Evolutionary conservation across 768 basidiomycete genomes (phyloP), one percentile per base, ranked within the genome.

Genomic region (Trametes cinnabarina): DNA sequence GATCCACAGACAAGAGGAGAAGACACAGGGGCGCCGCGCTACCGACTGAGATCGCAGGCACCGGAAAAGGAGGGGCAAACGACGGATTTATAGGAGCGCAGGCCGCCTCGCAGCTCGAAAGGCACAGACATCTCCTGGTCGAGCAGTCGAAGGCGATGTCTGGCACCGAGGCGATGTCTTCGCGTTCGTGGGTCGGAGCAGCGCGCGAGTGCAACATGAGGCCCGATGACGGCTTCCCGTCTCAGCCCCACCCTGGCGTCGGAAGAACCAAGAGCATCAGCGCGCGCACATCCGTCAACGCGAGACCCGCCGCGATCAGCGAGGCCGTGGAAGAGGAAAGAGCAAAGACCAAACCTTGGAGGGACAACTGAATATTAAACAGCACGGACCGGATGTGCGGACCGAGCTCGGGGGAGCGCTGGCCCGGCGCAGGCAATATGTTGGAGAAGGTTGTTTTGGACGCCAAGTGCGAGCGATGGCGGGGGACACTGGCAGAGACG

Each of bases 201-300:
- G n/a, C n/a, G n/a, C n/a, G 32, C 47, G 20, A 11, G 19, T 30
- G 47, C n/a, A 14, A 26, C 26, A 51, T 20, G 48, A 43, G 51
- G 32, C 26, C 52, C 26, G 25, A 20, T 32, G 15, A 15, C 34
- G 20, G 23, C 39, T 34, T 39, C 19, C 42, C 8, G 39, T 44
- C 40, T 30, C 42, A 39, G 37, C 14, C 37, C 37, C 37, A 39
- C 37, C n/a, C 37, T 39, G n/a, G 37, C 37, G 46, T 19, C 52
- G 42, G 52, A 32, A 25, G 52, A 53, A 26, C 44, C 42, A 53
- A 46, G 50, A 43, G 41, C 28, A 55, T 55, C 53, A 55, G 43
- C 53, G 53, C 34, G 46, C 28, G 53, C 39, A 14, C n/a, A n/a
- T n/a, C n/a, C n/a, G n/a, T n/a, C n/a, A n/a, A n/a, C n/a, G n/a